These are phyloP conservation scores for Microcyclosporella mali DNA, from an alignment of 2,329 filamentous ascomycete species.

Conservation along the genomic window DNA sequence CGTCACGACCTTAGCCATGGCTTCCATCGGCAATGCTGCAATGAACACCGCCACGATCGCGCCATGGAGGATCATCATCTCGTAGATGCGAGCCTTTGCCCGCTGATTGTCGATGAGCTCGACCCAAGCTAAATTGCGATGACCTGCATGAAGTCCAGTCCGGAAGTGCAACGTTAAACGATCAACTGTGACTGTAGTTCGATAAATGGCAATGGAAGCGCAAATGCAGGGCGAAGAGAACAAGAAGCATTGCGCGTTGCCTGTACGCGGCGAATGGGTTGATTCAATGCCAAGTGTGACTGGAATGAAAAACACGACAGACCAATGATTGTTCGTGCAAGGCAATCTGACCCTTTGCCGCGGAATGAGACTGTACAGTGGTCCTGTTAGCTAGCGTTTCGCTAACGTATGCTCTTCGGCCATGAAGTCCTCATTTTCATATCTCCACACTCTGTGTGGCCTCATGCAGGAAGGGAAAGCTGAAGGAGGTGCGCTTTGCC, in stretches of 20 bases:
- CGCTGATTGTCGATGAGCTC: not conserved
- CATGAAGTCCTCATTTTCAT: no score
- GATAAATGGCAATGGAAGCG: conserved; percentile 2
- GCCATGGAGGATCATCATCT: conserved; percentile 12
- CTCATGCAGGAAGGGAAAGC: no score
- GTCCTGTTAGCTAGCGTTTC: no score
- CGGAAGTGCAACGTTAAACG: conserved; percentile 4
- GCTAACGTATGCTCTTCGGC: no score
- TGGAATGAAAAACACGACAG: conserved; percentile 14
- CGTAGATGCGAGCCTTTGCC: not conserved
- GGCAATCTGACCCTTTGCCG: no score
- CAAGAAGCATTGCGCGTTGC: conserved; percentile 1
- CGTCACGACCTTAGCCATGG: conserved; percentile 20
- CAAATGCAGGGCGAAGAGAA: conserved; percentile 5
- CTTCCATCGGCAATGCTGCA: conserved; percentile 12
- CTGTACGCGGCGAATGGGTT: conserved; percentile 3
- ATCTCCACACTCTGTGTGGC: no score
- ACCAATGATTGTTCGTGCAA: no score
- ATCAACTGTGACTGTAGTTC: conserved; percentile 13
- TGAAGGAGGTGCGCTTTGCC: no score
- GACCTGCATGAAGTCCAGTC: not conserved
- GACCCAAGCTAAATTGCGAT: no score
- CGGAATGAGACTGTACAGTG: no score
- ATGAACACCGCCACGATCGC: conserved; percentile 6
- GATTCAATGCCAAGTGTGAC: conserved; percentile 9